These are phyloP conservation scores for Ophiocytium majus DNA, from an alignment of 352 stramenopile species.

Conservation along the genomic window DNA sequence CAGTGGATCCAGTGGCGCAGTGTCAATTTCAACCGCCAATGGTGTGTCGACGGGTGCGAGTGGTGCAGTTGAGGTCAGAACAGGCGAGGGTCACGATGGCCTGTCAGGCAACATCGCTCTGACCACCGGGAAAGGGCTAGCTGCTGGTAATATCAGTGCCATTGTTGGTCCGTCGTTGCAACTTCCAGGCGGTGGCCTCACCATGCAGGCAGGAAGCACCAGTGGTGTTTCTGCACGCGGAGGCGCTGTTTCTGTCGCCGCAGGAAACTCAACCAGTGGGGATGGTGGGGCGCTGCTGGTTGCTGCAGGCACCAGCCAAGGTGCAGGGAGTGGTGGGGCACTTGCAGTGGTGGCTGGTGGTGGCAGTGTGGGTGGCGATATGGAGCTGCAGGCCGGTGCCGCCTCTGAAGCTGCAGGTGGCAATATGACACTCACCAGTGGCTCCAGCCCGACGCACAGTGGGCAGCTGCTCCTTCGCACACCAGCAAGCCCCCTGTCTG, in stretches of 20 bases:
- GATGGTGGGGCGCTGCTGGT: constrained; percentile 8
- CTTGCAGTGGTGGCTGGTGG: not conserved
- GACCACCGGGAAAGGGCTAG: not conserved
- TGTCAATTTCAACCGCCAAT: not conserved
- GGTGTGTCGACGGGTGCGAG: not conserved
- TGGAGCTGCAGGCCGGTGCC: not conserved
- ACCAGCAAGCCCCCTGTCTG: not conserved
- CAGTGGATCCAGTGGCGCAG: not conserved
- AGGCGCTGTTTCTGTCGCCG: constrained; percentile 30
- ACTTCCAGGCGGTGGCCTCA: not conserved
- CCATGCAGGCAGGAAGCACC: constrained; percentile 11
- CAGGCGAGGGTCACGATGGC: not conserved
- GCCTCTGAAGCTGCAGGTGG: constrained; percentile 27
- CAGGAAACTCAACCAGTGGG: constrained; percentile 43
- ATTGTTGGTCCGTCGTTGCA: not conserved
- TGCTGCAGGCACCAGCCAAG: not conserved
- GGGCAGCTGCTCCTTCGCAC: not conserved
- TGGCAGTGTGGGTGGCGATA: constrained; percentile 5
- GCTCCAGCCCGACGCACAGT: not conserved
- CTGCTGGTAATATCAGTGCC: not conserved
- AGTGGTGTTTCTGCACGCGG: constrained; percentile 31
- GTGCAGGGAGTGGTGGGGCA: not conserved
- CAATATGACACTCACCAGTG: not conserved
- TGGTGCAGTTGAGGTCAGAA: not conserved
- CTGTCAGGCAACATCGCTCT: not conserved